Percentiles rank a stretch among this genome's conserved stretches.
These are phyloP conservation scores for Angophora floribunda DNA, from an alignment of 345 rosid species.

Conservation along the genomic window DNA sequence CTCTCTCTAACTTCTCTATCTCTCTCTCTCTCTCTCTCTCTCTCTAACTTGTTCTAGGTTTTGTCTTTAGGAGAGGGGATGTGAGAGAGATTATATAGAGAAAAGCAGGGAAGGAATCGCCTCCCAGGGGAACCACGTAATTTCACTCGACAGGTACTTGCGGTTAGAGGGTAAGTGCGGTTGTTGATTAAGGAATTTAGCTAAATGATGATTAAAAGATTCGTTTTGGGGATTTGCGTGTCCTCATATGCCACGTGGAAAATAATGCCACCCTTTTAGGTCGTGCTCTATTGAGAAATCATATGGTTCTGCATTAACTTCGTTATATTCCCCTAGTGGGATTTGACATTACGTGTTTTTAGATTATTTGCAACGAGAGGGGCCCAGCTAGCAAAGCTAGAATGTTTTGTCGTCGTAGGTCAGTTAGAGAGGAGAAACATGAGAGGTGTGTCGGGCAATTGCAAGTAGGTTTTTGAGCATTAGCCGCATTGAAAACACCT, in stretches of 20 bases:
- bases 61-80: background rate
- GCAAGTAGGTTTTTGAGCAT: background rate
- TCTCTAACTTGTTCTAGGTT: background rate
- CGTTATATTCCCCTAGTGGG: background rate
- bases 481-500: background rate
- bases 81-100: background rate
- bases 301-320: background rate
- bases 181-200: background rate
- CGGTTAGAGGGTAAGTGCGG: background rate
- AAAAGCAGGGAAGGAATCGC: background rate
- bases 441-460: background rate
- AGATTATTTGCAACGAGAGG: background rate
- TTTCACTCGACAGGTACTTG: background rate
- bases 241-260: background rate
- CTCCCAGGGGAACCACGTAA: background rate
- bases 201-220: background rate
- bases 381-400: background rate
- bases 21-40: background rate
- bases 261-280: background rate
- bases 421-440: background rate
- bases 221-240: background rate
- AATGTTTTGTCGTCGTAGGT: background rate
- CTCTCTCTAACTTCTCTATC: background rate
- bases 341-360: background rate
- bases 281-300: background rate